Base-by-base conservation (phyloP, 352 stramenopile species). In the Globisporangium orthogonon region DNA sequence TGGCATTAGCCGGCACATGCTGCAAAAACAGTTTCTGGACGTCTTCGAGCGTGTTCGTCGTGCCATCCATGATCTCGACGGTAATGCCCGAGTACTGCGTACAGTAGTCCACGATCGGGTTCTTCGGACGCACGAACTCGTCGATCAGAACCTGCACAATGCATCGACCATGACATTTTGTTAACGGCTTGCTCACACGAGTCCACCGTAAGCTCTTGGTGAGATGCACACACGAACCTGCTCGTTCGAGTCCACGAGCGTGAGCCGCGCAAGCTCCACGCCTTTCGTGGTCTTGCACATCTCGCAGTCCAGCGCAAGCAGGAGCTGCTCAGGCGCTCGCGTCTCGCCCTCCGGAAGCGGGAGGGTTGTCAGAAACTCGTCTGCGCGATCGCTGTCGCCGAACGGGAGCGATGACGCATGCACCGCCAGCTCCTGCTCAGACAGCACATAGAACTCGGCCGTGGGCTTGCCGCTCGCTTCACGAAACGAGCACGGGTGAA, bases 31-130 rank as follows among this genome's bases (percentile, higher is more conserved):
- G 67, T 10, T 78, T 39, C 56, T 94, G 84, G n/a, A 87, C 75
- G 30, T 91, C 73, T n/a, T 59, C 60, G 4, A 95, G 64, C 4
- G 65, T 70, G 56, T 67, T 89, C 14, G 64, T 83, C 18, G 78
- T 90, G 14, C 50, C 60, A 53, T 89, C 78, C 72, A 94, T 88
- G 47, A 91, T 92, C 0, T 94, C 78, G 23, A 61, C 64, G 14
- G 83, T 93, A 61, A 96, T 92, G 35, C 87, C 87, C 1, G 78
- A 91, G 64, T 83, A 96, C 61, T 89, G 75, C 29, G 87, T 96
- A 50, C 79, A 92, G 54, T 96, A 96, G 60, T 95, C 85, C 5
- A 94, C 79, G 33, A 96, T 93, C 15, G 74, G 73, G 33, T 91
- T 91, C 58, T 65, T 73, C 2, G 86, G 86, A n/a, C 77, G 67